Evolutionary conservation across 441 rosid genomes (phyloP), one percentile per base, ranked within the genome.

Genomic region (Sinapis alba): DNA sequence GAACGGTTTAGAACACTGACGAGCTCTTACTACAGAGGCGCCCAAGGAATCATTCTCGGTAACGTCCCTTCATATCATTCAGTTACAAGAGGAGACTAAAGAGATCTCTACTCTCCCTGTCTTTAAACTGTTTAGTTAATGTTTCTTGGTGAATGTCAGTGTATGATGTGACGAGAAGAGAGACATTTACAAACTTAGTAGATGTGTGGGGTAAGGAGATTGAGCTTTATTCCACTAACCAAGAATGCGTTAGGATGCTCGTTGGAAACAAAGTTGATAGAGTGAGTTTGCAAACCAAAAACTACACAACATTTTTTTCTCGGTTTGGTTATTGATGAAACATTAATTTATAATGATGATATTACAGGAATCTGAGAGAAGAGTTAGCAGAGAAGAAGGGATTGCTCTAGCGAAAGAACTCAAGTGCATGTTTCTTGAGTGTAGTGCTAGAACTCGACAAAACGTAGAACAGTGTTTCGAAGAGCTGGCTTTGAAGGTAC

Each of bases 21-120:
- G 18, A 90, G 91, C 85, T 90, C 97, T 32, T 92, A 90, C 86
- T 92, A 88, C 57, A 86, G 97, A 84, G 88, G 89, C 79, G 94
- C 89, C 28, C 96, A 87, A 76, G 97, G 97, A 68, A 92, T 92
- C 81, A 78, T 92, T 64, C 96, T 92, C 1, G 92, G 97, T 90
- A 64, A 72, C 4, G 59, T 28, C 53, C 61, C 34, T 38, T 63
- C 15, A 45, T 15, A 36, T 62, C 73, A 26, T 43, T 43, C 79
- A 62, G 26, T 58, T 12, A 58, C 7, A 56, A 0, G 7, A 21
- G 47, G 6, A 24, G 43, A 20, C 6, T 43, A 45, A 51, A 53
- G 41, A 76, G 19, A 45, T 15, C 13, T 70, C 26, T 58, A n/a
- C n/a, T 47, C 10, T 47, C 4, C 72, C 32, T 47, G 62, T 66